phyloP scores from a whole-genome alignment of 805 yeast genomes.

The Wickerhamiella bombiphila region DNA sequence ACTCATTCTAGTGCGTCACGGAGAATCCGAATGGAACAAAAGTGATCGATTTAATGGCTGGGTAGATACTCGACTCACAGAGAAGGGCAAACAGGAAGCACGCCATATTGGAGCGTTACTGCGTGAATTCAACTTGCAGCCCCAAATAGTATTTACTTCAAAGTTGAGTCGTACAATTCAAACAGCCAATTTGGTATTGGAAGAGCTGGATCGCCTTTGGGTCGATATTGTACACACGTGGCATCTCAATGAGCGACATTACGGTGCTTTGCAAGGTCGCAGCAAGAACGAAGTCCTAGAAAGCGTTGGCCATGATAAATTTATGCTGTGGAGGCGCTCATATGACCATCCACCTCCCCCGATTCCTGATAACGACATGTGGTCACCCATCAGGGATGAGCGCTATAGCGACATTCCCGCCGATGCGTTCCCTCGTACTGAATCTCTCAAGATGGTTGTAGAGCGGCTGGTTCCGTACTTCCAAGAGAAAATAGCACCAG shows the following conservation, averaged over 20 bases:
- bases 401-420: conserved; percentile 66
- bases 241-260: conserved; percentile 98
- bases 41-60: conserved; percentile 96
- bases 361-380: conserved; percentile 62
- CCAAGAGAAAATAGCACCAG: conserved; percentile 78
- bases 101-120: conserved; percentile 77
- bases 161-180: conserved; percentile 86
- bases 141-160: conserved; percentile 81
- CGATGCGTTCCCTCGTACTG: conserved; percentile 71
- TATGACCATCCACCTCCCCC: conserved; percentile 92
- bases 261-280: conserved; percentile 97
- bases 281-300: conserved; percentile 86
- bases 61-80: conserved; percentile 83
- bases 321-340: conserved; percentile 93
- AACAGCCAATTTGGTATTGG: conserved; percentile 88
- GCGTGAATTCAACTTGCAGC: conserved; percentile 66
- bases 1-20: conserved; percentile 90
- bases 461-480: conserved; percentile 94
- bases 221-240: conserved; percentile 86
- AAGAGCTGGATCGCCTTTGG: conserved; percentile 73
- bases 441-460: conserved; percentile 82
- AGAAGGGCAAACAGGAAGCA: conserved; percentile 77
- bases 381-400: conserved; percentile 70
- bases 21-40: conserved; percentile 98
- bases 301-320: conserved; percentile 75